These are phyloP conservation scores for Micractinium sp. DNA, from an alignment of 139 green algal genomes.

Conservation along the genomic window DNA sequence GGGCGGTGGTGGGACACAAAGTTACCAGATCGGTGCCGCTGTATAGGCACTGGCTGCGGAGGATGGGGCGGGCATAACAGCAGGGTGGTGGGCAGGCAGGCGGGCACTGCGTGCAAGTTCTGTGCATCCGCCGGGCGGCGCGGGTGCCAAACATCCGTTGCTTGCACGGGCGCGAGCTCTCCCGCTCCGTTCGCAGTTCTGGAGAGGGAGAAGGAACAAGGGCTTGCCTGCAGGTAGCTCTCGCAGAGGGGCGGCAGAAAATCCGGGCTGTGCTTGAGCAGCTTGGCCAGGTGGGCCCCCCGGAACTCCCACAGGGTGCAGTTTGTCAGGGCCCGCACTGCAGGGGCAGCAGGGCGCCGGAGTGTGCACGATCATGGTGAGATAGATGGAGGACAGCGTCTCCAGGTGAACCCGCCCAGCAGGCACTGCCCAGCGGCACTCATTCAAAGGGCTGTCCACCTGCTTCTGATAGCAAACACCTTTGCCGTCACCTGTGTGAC, in stretches of 20 bases:
- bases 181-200: too few species aligned
- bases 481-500: too few species aligned
- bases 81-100: background rate
- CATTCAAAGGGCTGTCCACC: too few species aligned
- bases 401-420: too few species aligned
- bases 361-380: background rate
- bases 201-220: background rate
- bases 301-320: conserved; percentile 36
- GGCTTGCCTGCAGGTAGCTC: conserved; percentile 37
- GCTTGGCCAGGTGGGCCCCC: background rate
- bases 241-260: conserved; percentile 31
- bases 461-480: too few species aligned
- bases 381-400: too few species aligned
- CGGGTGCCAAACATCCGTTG: background rate
- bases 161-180: too few species aligned
- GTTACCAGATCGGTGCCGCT: background rate
- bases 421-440: too few species aligned
- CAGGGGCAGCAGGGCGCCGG: too few species aligned
- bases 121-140: conserved; percentile 5
- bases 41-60: background rate
- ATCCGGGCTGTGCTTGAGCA: conserved; percentile 13
- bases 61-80: conserved; percentile 18
- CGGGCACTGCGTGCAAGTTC: conserved; percentile 7
- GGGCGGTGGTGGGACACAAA: background rate
- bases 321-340: conserved; percentile 16